Evolutionary conservation across 352 stramenopile species (phyloP).

Genomic region (Proteromonas lacertae): DNA sequence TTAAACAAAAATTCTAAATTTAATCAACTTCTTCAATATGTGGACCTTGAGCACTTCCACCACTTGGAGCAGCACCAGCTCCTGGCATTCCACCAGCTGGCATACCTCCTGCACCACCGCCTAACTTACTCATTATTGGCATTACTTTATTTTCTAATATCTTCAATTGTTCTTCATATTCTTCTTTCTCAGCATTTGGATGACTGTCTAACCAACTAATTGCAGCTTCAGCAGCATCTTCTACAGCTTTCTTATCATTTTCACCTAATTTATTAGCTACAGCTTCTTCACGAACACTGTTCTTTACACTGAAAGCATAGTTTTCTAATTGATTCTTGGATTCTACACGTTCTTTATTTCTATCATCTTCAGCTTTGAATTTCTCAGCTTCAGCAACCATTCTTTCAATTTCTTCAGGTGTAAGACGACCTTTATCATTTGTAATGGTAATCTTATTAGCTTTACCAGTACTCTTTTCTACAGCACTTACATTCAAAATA

Average conservation of each 20-base stretch:
- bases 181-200: conserved; percentile 42
- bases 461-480: conserved; percentile 52
- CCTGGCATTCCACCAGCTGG: conserved; percentile 20
- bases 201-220: conserved; percentile 38
- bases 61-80: conserved; percentile 16
- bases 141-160: conserved; percentile 26
- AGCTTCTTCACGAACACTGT: conserved; percentile 33
- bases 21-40: too few species aligned
- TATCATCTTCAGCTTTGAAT: conserved; percentile 49
- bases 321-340: conserved; percentile 39
- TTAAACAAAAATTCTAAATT: too few species aligned
- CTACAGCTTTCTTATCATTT: conserved; percentile 25
- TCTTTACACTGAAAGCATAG: conserved; percentile 37
- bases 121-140: conserved; percentile 29
- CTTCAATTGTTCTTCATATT: conserved; percentile 74
- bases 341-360: conserved; percentile 21
- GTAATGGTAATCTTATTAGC: conserved; percentile 73
- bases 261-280: conserved; percentile 22
- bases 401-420: too few species aligned
- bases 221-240: conserved; percentile 21
- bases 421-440: too few species aligned
- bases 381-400: too few species aligned
- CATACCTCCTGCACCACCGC: conserved; percentile 11
- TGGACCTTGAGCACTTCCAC: neutral
- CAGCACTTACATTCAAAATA: too few species aligned